Evolutionary conservation across 331 rosid species (phyloP).

Genomic region (Quercus lobata): DNA sequence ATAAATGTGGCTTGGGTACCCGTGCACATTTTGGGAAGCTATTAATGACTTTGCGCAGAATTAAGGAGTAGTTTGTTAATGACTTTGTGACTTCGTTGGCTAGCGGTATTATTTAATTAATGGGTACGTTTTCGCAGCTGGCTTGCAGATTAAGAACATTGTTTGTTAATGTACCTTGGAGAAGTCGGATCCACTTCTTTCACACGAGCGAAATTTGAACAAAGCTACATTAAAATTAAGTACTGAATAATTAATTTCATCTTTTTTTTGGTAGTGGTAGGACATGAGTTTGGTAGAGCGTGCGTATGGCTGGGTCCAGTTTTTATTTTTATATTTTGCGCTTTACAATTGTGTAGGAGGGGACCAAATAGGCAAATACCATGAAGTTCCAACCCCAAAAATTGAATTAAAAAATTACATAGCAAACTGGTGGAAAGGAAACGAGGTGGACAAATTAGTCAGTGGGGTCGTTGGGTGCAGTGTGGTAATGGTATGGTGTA

Average conservation of each 20-base stretch:
- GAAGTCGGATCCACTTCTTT: no score
- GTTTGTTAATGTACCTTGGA: no score
- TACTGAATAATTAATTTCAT: no score
- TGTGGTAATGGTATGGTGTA: no score
- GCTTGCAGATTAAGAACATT: no score
- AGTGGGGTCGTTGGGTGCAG: no score
- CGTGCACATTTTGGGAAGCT: neutral
- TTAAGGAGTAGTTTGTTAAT: neutral
- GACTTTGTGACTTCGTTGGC: neutral
- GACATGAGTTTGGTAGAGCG: neutral
- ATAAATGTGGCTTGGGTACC: neutral
- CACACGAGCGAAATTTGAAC: no score
- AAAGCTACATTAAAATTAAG: no score
- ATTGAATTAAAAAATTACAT: neutral
- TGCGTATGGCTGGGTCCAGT: neutral
- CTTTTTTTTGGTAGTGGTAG: neutral
- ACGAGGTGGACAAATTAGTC: no score
- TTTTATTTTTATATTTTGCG: neutral
- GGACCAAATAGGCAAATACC: neutral
- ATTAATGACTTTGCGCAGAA: neutral
- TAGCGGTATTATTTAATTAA: no score
- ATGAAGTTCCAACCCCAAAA: neutral
- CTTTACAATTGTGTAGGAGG: neutral
- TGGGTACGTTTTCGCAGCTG: no score
- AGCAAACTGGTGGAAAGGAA: neutral